Percentiles rank a stretch among this genome's conserved stretches.
phyloP scores from a whole-genome alignment of 176 grass and related monocot species.

The Cymbopogon citratus region DNA sequence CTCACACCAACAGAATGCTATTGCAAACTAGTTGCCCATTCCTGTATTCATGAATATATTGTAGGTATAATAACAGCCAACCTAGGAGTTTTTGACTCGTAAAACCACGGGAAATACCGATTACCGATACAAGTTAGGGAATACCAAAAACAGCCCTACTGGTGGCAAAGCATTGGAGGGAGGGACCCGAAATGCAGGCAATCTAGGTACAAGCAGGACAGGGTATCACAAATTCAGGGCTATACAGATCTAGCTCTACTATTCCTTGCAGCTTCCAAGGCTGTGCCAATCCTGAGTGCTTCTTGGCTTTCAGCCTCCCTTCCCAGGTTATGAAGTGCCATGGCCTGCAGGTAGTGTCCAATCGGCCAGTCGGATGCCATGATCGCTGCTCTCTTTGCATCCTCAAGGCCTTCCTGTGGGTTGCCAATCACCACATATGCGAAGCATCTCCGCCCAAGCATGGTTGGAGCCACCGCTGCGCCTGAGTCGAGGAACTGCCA shows the following conservation, averaged over 20 bases:
- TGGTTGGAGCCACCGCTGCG: slow-evolving; percentile 54
- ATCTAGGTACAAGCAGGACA: slow-evolving; percentile 45
- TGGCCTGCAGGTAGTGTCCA: slow-evolving; percentile 54
- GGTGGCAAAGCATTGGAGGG: slow-evolving; percentile 41
- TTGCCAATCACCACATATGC: slow-evolving; percentile 47
- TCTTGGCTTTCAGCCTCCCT: slow-evolving; percentile 61
- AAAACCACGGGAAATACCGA: slow-evolving; percentile 41
- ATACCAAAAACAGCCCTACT: slow-evolving; percentile 50
- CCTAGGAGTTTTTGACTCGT: slow-evolving; percentile 30
- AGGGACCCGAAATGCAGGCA: slow-evolving; percentile 30
- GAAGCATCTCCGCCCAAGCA: slow-evolving; percentile 60
- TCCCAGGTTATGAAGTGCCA: slow-evolving; percentile 50
- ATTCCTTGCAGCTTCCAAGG: slow-evolving; percentile 56
- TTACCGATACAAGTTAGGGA: slow-evolving; percentile 43
- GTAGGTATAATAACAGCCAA: slow-evolving; percentile 38
- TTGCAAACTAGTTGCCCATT: slow-evolving; percentile 29
- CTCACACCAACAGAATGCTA: slow-evolving; percentile 37
- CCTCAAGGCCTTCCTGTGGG: slow-evolving; percentile 54
- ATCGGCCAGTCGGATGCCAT: slow-evolving; percentile 62
- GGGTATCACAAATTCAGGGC: slow-evolving; percentile 25
- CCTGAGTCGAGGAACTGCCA: slow-evolving; percentile 61
- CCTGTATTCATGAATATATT: slow-evolving; percentile 47
- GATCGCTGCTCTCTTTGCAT: slow-evolving; percentile 57
- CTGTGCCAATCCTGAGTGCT: slow-evolving; percentile 43
- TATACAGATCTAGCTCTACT: slow-evolving; percentile 63